Base-by-base conservation (phyloP, 495 filamentous ascomycete species). In the Cladorrhinum samala region DNA sequence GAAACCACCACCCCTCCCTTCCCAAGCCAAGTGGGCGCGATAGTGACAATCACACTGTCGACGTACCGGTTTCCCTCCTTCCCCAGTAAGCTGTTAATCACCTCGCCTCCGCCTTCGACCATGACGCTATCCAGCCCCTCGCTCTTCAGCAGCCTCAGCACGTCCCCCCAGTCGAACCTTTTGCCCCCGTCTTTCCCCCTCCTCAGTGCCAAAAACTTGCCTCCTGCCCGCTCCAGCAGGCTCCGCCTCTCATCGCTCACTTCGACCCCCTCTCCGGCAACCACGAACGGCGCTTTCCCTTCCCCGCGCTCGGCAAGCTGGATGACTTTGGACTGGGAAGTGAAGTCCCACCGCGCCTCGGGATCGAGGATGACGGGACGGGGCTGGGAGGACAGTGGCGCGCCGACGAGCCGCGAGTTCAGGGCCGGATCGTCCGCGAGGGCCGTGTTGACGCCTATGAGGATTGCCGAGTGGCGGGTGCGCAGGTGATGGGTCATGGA, bases 401-500 rank as follows among this genome's bases (percentile, higher is more conserved):
- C 14, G 1, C 13, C 11, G 8, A 18, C 27, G 5, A 60, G 40
- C 1, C 57, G 52, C 60, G 83, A 89, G 62, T 94, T 95, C 41
- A 97, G 71, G 5, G 80, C 82, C 2, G 91, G 92, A 59, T 97
- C 84, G 59, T 97, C 91, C 11, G 86, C 83, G 41, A 87, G 72
- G 16, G 88, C 89, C 13, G 91, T 97, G 3, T 86, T 85, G 7
- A 87, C 85, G 9, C 91, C 91, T 19, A 97, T 74, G 9, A 92
- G 73, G 50, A 97, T 94, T 13, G 88, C 89, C 55, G 88, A 83
- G 68, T 97, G 91, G 11, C 77, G 78, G 5, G 82, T 82, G 50
- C 91, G 86, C 16, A 97, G 77, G 66, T 85, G 89, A 66, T 97
- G 91, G 1, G 91, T 96, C 85, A 97, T 89, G 47, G 86, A 77